These are phyloP conservation scores for Candida tunisiensis DNA, from an alignment of 1,139 yeast genomes.

Conservation along the genomic window DNA sequence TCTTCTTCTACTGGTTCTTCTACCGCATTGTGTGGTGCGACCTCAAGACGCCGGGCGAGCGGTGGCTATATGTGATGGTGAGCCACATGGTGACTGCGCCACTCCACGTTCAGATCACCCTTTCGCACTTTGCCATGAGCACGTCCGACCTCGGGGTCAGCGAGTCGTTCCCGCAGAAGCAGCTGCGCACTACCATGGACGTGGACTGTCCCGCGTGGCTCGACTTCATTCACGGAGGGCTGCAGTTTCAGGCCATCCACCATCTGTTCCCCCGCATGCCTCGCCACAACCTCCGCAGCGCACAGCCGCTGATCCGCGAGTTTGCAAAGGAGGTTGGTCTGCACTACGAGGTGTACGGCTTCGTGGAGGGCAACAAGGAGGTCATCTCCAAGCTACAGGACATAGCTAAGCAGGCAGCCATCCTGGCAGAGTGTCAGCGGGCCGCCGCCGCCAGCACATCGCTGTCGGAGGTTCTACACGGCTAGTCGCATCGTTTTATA, in stretches of 20 bases:
- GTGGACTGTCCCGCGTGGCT: slow-evolving; percentile 90
- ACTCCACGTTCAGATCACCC: slow-evolving; percentile 81
- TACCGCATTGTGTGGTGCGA: slow-evolving; percentile 39
- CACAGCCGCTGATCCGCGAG: slow-evolving; percentile 53
- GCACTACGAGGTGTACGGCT: slow-evolving; percentile 72
- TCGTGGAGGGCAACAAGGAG: slow-evolving; percentile 55
- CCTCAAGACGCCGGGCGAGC: slow-evolving; percentile 33
- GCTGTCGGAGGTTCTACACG: too few species aligned
- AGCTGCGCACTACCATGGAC: slow-evolving; percentile 84
- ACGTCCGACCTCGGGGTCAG: slow-evolving; percentile 70
- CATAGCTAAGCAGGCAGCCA: slow-evolving; percentile 55
- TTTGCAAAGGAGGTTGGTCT: slow-evolving; percentile 71
- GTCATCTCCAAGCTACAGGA: slow-evolving; percentile 58
- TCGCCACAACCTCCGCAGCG: slow-evolving; percentile 64
- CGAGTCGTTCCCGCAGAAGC: slow-evolving; percentile 72
- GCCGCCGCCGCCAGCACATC: too few species aligned
- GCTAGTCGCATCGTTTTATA: too few species aligned
- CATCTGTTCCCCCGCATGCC: slow-evolving; percentile 85
- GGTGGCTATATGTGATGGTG: slow-evolving; percentile 45
- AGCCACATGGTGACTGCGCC: slow-evolving; percentile 76
- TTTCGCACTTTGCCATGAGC: slow-evolving; percentile 89
- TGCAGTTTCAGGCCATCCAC: slow-evolving; percentile 84
- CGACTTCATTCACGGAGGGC: slow-evolving; percentile 82
- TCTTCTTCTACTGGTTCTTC: slow-evolving; percentile 68
- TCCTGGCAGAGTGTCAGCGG: slow-evolving; percentile 10